Evolutionary conservation across 2,329 filamentous ascomycete genomes (phyloP).

Genomic region (Fusarium sp.): DNA sequence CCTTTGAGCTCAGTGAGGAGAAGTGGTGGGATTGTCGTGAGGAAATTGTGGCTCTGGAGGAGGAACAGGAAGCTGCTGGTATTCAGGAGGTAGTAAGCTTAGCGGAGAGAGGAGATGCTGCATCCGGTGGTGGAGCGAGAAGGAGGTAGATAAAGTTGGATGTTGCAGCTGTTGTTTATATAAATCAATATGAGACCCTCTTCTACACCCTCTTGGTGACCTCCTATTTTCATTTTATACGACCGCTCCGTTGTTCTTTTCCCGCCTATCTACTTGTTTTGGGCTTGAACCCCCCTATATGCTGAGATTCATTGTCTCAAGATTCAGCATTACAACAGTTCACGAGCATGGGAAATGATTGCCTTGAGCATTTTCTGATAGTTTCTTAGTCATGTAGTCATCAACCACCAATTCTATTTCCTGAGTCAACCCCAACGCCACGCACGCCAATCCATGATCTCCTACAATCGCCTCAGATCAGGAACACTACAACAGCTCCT

Average conservation of each 20-base stretch:
- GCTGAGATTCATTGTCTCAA: not conserved
- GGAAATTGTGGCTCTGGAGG: slow-evolving; percentile 88
- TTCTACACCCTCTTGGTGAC: not conserved
- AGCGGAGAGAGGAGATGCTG: slow-evolving; percentile 72
- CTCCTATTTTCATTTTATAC: too few relatives aligned
- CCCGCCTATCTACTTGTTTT: not conserved
- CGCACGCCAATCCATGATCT: not conserved
- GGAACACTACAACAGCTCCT: slow-evolving; percentile 37
- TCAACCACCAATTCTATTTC: not conserved
- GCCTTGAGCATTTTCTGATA: not conserved
- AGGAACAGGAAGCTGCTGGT: slow-evolving; percentile 93
- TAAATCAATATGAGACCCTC: not conserved
- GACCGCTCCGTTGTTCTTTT: not conserved
- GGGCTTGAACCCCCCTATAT: not conserved
- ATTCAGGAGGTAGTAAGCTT: slow-evolving; percentile 94
- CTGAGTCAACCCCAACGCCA: not conserved
- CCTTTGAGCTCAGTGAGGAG: slow-evolving; percentile 90
- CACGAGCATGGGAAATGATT: not conserved
- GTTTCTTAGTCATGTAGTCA: not conserved
- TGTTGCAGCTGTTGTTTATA: not conserved
- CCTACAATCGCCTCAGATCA: not conserved
- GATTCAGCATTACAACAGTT: not conserved
- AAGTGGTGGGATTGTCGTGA: slow-evolving; percentile 99
- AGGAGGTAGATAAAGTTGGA: slow-evolving; percentile 38
- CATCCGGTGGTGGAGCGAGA: slow-evolving; percentile 44